A percentile compares a stretch with the other conserved stretches of the same genome.
Evolutionary conservation across 2,329 filamentous ascomycete genomes (phyloP).

Genomic region (Fusarium sp.): DNA sequence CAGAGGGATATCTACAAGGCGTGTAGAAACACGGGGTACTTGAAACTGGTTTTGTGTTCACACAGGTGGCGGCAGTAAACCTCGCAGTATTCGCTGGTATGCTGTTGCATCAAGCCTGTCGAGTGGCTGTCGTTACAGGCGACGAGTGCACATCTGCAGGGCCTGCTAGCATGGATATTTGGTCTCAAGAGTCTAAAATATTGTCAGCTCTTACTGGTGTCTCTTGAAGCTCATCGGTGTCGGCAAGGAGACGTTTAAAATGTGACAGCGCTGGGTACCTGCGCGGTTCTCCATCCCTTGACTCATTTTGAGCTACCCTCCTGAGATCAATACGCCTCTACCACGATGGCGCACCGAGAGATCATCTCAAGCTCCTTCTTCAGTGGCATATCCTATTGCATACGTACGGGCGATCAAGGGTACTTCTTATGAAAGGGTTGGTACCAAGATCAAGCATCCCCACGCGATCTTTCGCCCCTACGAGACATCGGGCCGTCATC

Average conservation of each 20-base stretch:
- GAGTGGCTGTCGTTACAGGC: conserved; percentile 8
- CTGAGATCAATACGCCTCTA: conserved; percentile 30
- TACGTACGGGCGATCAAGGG: conserved; percentile 17
- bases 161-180: conserved; percentile 2
- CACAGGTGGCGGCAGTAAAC: not conserved
- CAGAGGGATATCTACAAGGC: conserved; percentile 29
- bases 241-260: conserved; percentile 37
- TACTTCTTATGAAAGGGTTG: conserved; percentile 22
- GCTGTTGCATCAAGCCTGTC: conserved; percentile 10
- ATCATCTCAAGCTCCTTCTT: conserved; percentile 31
- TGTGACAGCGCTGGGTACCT: conserved; percentile 31
- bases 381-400: conserved; percentile 12
- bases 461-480: conserved; percentile 28
- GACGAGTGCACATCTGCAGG: not conserved
- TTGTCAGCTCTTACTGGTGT: conserved; percentile 2
- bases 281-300: conserved; percentile 23
- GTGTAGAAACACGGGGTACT: conserved; percentile 41
- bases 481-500: conserved; percentile 32
- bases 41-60: conserved; percentile 10
- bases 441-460: conserved; percentile 30
- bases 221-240: conserved; percentile 15
- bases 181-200: conserved; percentile 1
- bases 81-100: conserved; percentile 1
- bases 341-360: conserved; percentile 30
- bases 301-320: conserved; percentile 24